Conservation (phyloP, 2,329 filamentous ascomycete genomes). For the Whalleya microplaca region DNA sequence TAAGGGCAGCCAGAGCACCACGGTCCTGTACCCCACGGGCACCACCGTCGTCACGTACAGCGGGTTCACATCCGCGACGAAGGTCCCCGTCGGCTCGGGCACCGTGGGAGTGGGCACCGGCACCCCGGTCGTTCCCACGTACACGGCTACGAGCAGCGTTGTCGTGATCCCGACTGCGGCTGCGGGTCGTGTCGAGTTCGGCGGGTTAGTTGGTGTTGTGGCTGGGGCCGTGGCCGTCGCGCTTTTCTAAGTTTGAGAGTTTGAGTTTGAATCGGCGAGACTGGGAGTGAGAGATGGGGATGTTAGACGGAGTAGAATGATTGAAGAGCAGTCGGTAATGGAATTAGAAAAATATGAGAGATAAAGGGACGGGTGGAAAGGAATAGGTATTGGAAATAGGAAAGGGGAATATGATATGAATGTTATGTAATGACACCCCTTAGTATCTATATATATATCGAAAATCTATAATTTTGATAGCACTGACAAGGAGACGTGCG, state of each 20-base stretch:
- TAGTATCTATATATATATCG: no score
- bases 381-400: no score
- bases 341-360: conserved; percentile 1
- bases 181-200: conserved; percentile 24
- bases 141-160: conserved; percentile 5
- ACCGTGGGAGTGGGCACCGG: not conserved
- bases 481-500: no score
- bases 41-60: not conserved
- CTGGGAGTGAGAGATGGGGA: no score
- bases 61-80: no score
- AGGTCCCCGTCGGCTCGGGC: no score
- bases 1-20: not conserved
- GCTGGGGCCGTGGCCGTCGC: conserved; percentile 23
- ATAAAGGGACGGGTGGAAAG: conserved; percentile 5
- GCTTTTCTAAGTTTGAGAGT: conserved; percentile 27
- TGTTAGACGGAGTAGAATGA: conserved; percentile 2
- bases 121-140: not conserved
- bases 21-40: not conserved
- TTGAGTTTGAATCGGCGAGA: no score
- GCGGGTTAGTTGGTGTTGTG: conserved; percentile 15
- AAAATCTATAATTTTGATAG: no score
- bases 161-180: conserved; percentile 25
- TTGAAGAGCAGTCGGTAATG: not conserved
- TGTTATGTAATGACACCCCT: no score
- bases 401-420: no score